These are phyloP conservation scores for Capsicum baccatum DNA, from an alignment of 257 asterid species.

Conservation along the genomic window DNA sequence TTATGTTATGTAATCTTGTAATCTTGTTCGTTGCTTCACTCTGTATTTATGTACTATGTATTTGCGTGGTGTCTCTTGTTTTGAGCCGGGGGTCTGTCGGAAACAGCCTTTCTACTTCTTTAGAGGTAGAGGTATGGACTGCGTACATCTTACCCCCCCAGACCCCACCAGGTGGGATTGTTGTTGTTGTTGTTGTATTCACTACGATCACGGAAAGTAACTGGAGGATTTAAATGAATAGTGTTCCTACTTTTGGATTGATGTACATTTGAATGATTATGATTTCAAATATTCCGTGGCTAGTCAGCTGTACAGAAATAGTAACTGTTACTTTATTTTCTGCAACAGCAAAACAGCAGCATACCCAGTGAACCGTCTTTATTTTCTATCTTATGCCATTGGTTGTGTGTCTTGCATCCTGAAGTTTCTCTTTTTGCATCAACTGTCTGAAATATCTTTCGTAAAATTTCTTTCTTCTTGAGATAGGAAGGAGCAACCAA, in stretches of 20 bases:
- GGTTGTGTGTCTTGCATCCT: constrained; percentile 16
- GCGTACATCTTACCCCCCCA: too few relatives aligned
- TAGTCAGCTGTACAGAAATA: constrained; percentile 2
- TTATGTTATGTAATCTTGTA: too few relatives aligned
- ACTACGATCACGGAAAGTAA: not conserved
- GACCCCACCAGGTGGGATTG: too few relatives aligned
- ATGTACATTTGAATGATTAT: constrained; percentile 4
- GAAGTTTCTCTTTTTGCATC: not conserved
- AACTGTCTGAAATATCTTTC: constrained; percentile 19
- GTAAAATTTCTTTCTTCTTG: constrained; percentile 25
- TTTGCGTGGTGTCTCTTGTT: too few relatives aligned
- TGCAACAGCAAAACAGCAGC: too few relatives aligned
- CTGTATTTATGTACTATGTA: too few relatives aligned
- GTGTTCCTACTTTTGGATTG: not conserved
- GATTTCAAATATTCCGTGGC: not conserved
- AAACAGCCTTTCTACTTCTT: too few relatives aligned
- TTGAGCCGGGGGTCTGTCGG: too few relatives aligned
- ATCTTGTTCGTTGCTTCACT: too few relatives aligned
- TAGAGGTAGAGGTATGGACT: too few relatives aligned
- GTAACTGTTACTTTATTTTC: not conserved
- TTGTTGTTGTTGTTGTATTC: too few relatives aligned
- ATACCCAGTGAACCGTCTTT: not conserved
- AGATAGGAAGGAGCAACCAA: constrained; percentile 97
- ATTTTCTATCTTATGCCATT: not conserved
- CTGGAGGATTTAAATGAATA: not conserved